These are phyloP conservation scores for Letharia columbiana DNA, from an alignment of 495 filamentous ascomycete genomes.

Conservation along the genomic window DNA sequence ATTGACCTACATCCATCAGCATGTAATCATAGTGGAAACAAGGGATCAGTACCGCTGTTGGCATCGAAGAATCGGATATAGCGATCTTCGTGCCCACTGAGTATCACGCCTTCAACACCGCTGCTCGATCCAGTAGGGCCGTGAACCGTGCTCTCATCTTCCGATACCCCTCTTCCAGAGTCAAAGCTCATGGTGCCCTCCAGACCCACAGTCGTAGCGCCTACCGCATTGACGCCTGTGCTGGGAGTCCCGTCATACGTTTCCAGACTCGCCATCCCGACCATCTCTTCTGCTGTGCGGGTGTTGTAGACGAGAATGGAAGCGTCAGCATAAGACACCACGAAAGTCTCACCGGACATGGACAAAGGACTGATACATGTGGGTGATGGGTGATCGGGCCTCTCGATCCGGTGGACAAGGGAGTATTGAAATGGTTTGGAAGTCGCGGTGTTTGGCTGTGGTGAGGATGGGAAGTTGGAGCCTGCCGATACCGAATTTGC, in stretches of 20 bases:
- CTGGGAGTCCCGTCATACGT: slow-evolving; percentile 80
- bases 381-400: slow-evolving; percentile 64
- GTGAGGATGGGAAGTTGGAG: slow-evolving; percentile 78
- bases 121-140: slow-evolving; percentile 78
- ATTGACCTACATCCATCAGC: slow-evolving; percentile 63
- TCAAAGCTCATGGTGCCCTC: slow-evolving; percentile 62
- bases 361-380: slow-evolving; percentile 89
- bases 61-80: slow-evolving; percentile 97
- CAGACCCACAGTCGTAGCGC: slow-evolving; percentile 72
- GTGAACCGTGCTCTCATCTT: slow-evolving; percentile 60
- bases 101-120: slow-evolving; percentile 83
- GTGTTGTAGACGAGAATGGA: slow-evolving; percentile 89
- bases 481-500: slow-evolving; percentile 87
- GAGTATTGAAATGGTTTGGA: slow-evolving; percentile 54
- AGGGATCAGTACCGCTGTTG: slow-evolving; percentile 70
- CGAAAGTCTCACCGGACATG: slow-evolving; percentile 78
- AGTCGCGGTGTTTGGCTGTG: slow-evolving; percentile 79
- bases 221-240: slow-evolving; percentile 86
- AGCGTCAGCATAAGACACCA: slow-evolving; percentile 85
- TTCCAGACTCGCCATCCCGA: slow-evolving; percentile 82
- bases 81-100: slow-evolving; percentile 90
- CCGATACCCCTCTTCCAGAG: slow-evolving; percentile 48
- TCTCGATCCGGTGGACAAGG: slow-evolving; percentile 75
- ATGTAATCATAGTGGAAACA: slow-evolving; percentile 1
- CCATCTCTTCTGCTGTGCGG: slow-evolving; percentile 80